Percentiles rank a stretch among this genome's conserved stretches.
These are phyloP conservation scores for Echinosophora koreensis DNA, from an alignment of 306 rosid species.

Conservation along the genomic window DNA sequence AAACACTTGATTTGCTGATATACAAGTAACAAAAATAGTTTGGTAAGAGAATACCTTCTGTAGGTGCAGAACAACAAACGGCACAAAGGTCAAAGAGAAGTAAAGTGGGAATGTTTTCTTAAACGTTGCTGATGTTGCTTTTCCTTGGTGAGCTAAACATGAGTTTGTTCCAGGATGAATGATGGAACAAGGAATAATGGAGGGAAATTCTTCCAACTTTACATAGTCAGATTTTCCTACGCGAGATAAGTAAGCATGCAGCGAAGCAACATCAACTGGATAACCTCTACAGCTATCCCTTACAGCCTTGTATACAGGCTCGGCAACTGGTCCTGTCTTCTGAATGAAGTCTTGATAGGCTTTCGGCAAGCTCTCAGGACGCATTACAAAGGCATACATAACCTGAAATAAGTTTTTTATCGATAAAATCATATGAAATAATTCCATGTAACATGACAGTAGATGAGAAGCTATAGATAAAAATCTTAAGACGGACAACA, in stretches of 20 bases:
- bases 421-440: constrained; percentile 32
- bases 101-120: constrained; percentile 94
- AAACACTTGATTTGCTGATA: constrained; percentile 22
- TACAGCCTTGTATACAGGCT: constrained; percentile 93
- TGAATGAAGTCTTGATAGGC: constrained; percentile 92
- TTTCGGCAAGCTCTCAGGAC: constrained; percentile 97
- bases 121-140: constrained; percentile 87
- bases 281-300: constrained; percentile 89
- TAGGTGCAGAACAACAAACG: constrained; percentile 88
- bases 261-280: constrained; percentile 74
- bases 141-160: constrained; percentile 77
- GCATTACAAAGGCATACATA: constrained; percentile 98
- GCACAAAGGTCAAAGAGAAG: constrained; percentile 96
- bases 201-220: constrained; percentile 89
- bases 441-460: constrained; percentile 4
- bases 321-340: constrained; percentile 95
- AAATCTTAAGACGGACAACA: constrained; percentile 7
- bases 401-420: constrained; percentile 64
- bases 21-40: constrained; percentile 26
- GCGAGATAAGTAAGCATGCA: constrained; percentile 71
- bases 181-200: constrained; percentile 81
- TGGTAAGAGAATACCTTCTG: constrained; percentile 74
- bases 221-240: constrained; percentile 58
- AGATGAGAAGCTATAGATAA: constrained; percentile 20
- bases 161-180: constrained; percentile 86